A percentile compares a stretch with the other conserved stretches of the same genome.
Evolutionary conservation across 2,329 filamentous ascomycete genomes (phyloP).

Genomic region (Colletotrichum sidae): DNA sequence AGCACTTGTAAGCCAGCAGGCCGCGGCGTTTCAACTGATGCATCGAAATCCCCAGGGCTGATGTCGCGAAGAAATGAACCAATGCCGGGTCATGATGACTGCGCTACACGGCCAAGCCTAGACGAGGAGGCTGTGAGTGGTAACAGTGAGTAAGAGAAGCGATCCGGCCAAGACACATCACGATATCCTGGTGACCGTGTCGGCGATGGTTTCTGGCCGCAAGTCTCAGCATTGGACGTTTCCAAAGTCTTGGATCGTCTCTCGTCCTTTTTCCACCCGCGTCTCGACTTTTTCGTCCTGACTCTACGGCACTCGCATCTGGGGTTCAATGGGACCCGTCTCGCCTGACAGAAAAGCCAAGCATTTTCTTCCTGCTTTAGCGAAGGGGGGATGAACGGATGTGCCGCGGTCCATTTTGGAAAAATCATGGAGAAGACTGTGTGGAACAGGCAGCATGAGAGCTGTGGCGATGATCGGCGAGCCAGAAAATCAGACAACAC

Average conservation of each 20-base stretch:
- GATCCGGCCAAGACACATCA: slow-evolving; percentile 11
- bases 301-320: slow-evolving; percentile 5
- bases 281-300: neutral
- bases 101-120: slow-evolving; percentile 20
- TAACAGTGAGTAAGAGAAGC: neutral
- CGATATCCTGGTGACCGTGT: neutral
- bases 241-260: slow-evolving; percentile 8
- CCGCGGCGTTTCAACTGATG: slow-evolving; percentile 33
- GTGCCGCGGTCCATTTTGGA: slow-evolving; percentile 34
- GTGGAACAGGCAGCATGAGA: slow-evolving; percentile 14
- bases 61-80: slow-evolving; percentile 30
- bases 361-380: slow-evolving; percentile 21
- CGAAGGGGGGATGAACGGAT: slow-evolving; percentile 34
- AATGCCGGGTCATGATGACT: slow-evolving; percentile 21
- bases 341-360: slow-evolving; percentile 24
- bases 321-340: slow-evolving; percentile 17
- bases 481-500: slow-evolving; percentile 30
- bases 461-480: slow-evolving; percentile 25
- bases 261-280: neutral
- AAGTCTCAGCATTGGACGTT: slow-evolving; percentile 7
- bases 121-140: neutral
- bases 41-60: slow-evolving; percentile 31
- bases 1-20: neutral
- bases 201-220: slow-evolving; percentile 24
- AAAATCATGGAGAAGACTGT: slow-evolving; percentile 27